Conservation (phyloP, 2,329 filamentous ascomycete species). For the Colletotrichum ledebouriae region DNA sequence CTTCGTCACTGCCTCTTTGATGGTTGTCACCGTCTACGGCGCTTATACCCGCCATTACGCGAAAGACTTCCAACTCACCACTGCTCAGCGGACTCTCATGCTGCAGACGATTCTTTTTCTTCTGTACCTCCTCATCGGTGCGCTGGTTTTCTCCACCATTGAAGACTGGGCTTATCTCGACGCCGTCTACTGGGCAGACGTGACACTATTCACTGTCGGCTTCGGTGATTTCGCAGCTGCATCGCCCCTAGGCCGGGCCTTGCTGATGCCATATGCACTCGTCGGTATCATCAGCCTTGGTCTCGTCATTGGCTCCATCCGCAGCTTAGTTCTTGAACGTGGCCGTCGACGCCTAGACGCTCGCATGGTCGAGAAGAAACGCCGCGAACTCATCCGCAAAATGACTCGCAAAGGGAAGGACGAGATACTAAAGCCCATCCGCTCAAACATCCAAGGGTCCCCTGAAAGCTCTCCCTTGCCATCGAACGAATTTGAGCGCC, state of each 20-base stretch:
- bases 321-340: constrained; percentile 73
- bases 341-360: constrained; percentile 67
- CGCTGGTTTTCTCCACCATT: constrained; percentile 78
- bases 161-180: constrained; percentile 85
- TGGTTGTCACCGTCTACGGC: constrained; percentile 84
- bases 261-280: constrained; percentile 87
- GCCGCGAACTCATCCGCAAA: constrained; percentile 60
- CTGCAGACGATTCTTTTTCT: constrained; percentile 90
- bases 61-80: constrained; percentile 82
- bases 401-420: constrained; percentile 62
- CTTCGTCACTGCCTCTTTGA: constrained; percentile 80
- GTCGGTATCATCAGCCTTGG: constrained; percentile 87
- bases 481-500: constrained; percentile 66
- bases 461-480: background rate
- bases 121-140: constrained; percentile 83
- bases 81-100: constrained; percentile 88
- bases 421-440: constrained; percentile 64
- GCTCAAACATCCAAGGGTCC: constrained; percentile 14
- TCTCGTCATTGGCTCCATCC: constrained; percentile 85
- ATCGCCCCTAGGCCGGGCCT: constrained; percentile 71
- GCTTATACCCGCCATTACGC: constrained; percentile 78
- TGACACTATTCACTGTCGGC: constrained; percentile 75
- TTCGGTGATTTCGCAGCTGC: constrained; percentile 68
- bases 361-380: constrained; percentile 71
- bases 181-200: constrained; percentile 83